These are phyloP conservation scores for Magnaporthales sp. DNA, from an alignment of 2,329 filamentous ascomycete species.

Conservation along the genomic window DNA sequence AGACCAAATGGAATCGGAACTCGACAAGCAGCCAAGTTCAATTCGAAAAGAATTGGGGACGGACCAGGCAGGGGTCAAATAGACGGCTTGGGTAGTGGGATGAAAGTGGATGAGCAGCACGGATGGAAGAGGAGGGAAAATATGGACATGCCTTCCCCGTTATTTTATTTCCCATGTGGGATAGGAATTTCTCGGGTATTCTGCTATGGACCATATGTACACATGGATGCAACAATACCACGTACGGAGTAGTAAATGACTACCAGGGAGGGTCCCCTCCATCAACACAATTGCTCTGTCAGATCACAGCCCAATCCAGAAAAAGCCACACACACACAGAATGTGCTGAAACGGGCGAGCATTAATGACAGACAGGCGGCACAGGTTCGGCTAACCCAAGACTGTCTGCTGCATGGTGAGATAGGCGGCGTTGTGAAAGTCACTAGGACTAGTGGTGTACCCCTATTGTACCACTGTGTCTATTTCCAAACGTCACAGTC, in stretches of 20 bases:
- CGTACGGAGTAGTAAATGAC: too few relatives aligned
- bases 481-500: not conserved
- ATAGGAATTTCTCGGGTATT: not conserved
- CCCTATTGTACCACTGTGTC: not conserved
- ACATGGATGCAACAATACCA: not conserved
- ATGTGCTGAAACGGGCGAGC: not conserved
- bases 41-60: not conserved
- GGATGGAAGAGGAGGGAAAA: not conserved
- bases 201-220: not conserved
- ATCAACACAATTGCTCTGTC: not conserved
- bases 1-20: not conserved
- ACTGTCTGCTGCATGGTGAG: constrained; percentile 1
- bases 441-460: not conserved
- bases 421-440: not conserved
- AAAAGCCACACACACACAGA: not conserved
- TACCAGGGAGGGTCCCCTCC: not conserved
- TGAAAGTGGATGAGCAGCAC: not conserved
- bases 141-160: not conserved
- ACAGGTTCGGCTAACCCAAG: not conserved
- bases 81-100: not conserved
- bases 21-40: not conserved
- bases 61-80: not conserved
- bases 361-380: not conserved
- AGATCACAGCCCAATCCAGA: not conserved
- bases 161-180: not conserved